These are phyloP conservation scores for Aspergillus pseudonomiae DNA, from an alignment of 2,329 filamentous ascomycete species.

Conservation along the genomic window DNA sequence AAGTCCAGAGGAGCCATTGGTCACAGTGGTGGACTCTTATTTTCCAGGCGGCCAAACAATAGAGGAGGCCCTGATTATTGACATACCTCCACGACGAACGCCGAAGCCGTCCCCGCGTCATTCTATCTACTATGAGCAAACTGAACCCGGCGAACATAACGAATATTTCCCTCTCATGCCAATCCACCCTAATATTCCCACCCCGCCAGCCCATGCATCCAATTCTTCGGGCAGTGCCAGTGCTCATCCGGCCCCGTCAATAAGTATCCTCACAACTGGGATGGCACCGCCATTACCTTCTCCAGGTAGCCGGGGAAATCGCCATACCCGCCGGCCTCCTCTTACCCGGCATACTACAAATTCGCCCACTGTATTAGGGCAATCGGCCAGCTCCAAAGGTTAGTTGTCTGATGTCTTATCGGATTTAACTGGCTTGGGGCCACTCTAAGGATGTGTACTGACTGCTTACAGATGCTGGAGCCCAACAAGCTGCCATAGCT, in stretches of 20 bases:
- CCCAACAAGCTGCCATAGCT: conserved; percentile 29
- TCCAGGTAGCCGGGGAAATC: conserved; percentile 67
- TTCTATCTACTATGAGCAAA: conserved; percentile 50
- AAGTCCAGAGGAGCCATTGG: conserved; percentile 84
- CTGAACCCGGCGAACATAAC: conserved; percentile 69
- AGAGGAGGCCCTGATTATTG: conserved; percentile 88
- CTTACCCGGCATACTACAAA: conserved; percentile 74
- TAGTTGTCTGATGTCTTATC: conserved; percentile 30
- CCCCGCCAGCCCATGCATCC: conserved; percentile 46
- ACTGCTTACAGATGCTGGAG: conserved; percentile 28
- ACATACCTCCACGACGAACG: conserved; percentile 75
- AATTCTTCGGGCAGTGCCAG: conserved; percentile 47
- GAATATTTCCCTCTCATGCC: conserved; percentile 84
- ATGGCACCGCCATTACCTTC: conserved; percentile 81
- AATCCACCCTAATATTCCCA: conserved; percentile 40
- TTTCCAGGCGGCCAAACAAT: conserved; percentile 86
- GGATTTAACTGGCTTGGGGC: not conserved
- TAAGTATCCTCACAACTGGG: conserved; percentile 78
- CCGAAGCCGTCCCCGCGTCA: conserved; percentile 77
- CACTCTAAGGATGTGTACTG: not conserved
- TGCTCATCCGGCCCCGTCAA: conserved; percentile 61
- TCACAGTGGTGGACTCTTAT: conserved; percentile 74
- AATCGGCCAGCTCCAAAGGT: conserved; percentile 48
- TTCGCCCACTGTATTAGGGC: conserved; percentile 71
- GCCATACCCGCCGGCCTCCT: conserved; percentile 60